These are phyloP conservation scores for Euphorbia celastroides DNA, from an alignment of 441 rosid species.

Conservation along the genomic window DNA sequence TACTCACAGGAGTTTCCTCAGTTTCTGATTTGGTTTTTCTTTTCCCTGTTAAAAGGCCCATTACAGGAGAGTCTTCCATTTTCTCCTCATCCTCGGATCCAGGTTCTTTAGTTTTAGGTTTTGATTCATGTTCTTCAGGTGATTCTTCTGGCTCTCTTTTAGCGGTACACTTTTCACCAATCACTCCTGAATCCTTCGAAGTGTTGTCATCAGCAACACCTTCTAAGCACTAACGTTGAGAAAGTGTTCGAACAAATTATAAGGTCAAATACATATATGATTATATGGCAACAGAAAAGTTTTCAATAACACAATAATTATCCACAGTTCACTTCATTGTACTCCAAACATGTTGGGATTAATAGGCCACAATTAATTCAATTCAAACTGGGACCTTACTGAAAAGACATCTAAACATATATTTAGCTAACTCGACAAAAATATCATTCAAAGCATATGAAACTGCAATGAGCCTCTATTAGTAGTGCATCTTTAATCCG, in stretches of 20 bases:
- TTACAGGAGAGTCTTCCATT: conserved; percentile 72
- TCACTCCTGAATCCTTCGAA: conserved; percentile 44
- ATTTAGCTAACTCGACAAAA: neutral
- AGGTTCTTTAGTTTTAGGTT: conserved; percentile 36
- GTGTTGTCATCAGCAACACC: conserved; percentile 33
- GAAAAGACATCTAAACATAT: neutral
- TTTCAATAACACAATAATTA: neutral
- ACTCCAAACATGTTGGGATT: neutral
- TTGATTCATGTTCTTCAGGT: conserved; percentile 34
- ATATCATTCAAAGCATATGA: neutral
- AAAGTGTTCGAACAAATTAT: conserved; percentile 13
- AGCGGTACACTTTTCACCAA: conserved; percentile 25
- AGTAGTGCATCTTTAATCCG: neutral
- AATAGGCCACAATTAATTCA: neutral
- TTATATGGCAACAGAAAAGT: neutral
- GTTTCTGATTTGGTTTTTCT: conserved; percentile 25
- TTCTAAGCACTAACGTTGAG: conserved; percentile 42
- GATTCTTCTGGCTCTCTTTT: conserved; percentile 35
- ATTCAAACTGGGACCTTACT: neutral
- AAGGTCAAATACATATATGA: conserved; percentile 2
- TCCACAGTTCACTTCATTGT: neutral
- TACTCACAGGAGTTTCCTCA: conserved; percentile 28
- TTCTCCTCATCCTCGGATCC: conserved; percentile 45
- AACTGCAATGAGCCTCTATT: too few species aligned
- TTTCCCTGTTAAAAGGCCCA: conserved; percentile 57